Evolutionary conservation across 2,329 filamentous ascomycete species (phyloP), one percentile per base, ranked within the genome.

Genomic region (Xylariaceae sp.): DNA sequence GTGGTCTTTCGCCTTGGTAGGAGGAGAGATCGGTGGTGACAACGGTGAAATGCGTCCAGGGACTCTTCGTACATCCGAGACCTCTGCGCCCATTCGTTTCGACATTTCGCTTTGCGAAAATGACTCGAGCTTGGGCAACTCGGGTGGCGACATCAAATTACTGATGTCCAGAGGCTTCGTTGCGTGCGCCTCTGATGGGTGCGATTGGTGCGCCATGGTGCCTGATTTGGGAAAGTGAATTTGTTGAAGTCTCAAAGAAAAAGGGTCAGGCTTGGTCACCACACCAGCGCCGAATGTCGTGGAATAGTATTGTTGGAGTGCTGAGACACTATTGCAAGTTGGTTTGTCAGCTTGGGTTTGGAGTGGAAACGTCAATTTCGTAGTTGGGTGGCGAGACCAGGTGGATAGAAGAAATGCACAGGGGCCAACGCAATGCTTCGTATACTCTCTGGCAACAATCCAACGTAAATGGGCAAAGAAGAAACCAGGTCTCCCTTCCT

Each of bases 91-190:
- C 40, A 44, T 57, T 39, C 56, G 44, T 48, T 46, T 55, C 18
- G 50, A 43, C 36, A 41, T 47, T n/a, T 43, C 47, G 39, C 48
- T 44, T 30, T 66, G 62, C 35, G 53, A 61, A 57, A 81, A 82
- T 52, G 62, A 77, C 48, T 82, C 78, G 30, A 67, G 62, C 37
- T 68, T 70, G 26, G 68, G 58, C n/a, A 67, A 66, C 29, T 81
- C 78, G 17, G 79, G 79, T 24, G 79, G 79, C 17, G 79, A 83
- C 72, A 83, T 80, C 43, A 83, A 64, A 46, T 67, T 80, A 64
- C 60, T 72, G 49, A 77, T 74, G 47, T 73, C 67, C 39, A 72
- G 53, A 2, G 59, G 52, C 50, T 72, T 74, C 56, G 67, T 73
- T 4, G 51, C 31, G 24, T 55, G 49, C 9, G 49, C 28, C 29